Conservation (phyloP, 176 grass and related monocot species). For the Eragrostis nindensis region DNA sequence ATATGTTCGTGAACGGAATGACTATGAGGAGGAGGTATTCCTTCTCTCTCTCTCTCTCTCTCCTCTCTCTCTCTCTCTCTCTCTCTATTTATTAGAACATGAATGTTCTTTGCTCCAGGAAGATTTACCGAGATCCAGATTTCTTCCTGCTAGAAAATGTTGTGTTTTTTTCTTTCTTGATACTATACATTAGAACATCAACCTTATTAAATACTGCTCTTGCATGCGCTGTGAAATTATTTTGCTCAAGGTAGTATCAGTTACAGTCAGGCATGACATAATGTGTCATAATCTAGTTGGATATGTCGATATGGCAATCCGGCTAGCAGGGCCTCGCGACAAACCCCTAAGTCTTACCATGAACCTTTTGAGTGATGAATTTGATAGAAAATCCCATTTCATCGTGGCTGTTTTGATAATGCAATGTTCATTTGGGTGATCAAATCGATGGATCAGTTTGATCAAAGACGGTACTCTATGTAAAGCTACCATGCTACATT, state of each 20-base stretch:
- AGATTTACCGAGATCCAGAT: conserved; percentile 20
- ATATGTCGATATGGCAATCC: conserved; percentile 17
- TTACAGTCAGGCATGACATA: conserved; percentile 9
- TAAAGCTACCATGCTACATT: conserved; percentile 13
- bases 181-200: conserved; percentile 32
- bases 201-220: conserved; percentile 19
- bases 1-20: conserved; percentile 95
- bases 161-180: background rate
- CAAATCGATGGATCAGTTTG: conserved; percentile 24
- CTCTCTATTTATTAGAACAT: background rate
- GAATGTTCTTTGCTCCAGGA: conserved; percentile 20
- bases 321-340: background rate
- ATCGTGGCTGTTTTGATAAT: conserved; percentile 19
- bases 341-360: conserved; percentile 24
- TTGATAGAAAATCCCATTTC: background rate
- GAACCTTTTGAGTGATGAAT: conserved; percentile 19
- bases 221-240: conserved; percentile 2
- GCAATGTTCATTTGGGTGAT: background rate
- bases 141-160: conserved; percentile 23
- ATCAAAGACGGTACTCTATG: conserved; percentile 4
- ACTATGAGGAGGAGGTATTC: conserved; percentile 94
- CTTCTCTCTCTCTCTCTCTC: background rate
- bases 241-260: background rate
- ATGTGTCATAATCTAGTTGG: background rate
- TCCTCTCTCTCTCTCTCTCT: background rate